These are phyloP conservation scores for Phytophthora brassicae DNA, from an alignment of 352 stramenopile species.

Conservation along the genomic window DNA sequence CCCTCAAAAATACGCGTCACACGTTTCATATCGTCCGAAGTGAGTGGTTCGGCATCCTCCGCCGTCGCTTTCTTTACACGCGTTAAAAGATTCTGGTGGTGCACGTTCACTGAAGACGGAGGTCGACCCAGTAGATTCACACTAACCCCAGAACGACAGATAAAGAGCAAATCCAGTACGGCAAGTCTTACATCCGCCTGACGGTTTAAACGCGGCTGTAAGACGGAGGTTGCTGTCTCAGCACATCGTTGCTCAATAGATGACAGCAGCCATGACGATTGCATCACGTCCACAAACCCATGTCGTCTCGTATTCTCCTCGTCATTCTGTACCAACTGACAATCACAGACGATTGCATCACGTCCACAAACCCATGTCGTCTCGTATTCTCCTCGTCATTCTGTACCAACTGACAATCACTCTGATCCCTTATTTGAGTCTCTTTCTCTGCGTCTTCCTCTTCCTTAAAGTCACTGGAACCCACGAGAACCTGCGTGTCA, in stretches of 20 bases:
- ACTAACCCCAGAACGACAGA: slow-evolving; percentile 44
- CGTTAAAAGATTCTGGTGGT: slow-evolving; percentile 48
- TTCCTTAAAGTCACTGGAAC: not conserved
- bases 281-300: slow-evolving; percentile 77
- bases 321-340: slow-evolving; percentile 12
- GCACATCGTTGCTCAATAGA: slow-evolving; percentile 67
- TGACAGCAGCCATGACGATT: slow-evolving; percentile 69
- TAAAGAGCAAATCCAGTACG: slow-evolving; percentile 74
- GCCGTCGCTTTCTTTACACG: slow-evolving; percentile 29
- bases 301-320: slow-evolving; percentile 12
- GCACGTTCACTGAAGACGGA: slow-evolving; percentile 39
- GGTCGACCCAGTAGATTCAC: slow-evolving; percentile 56
- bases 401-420: slow-evolving; percentile 19
- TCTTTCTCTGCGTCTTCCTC: not conserved
- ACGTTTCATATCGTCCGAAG: slow-evolving; percentile 26
- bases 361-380: slow-evolving; percentile 60
- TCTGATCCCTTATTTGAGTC: too few relatives aligned
- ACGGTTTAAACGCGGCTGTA: slow-evolving; percentile 19
- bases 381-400: not conserved
- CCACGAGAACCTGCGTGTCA: not conserved
- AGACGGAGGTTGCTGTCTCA: slow-evolving; percentile 35
- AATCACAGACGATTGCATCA: slow-evolving; percentile 75
- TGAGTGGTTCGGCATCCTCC: slow-evolving; percentile 17
- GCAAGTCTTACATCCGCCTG: slow-evolving; percentile 51
- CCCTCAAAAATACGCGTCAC: slow-evolving; percentile 61